phyloP scores from a whole-genome alignment of 768 basidiomycete genomes.

The Boletellus emodensis region DNA sequence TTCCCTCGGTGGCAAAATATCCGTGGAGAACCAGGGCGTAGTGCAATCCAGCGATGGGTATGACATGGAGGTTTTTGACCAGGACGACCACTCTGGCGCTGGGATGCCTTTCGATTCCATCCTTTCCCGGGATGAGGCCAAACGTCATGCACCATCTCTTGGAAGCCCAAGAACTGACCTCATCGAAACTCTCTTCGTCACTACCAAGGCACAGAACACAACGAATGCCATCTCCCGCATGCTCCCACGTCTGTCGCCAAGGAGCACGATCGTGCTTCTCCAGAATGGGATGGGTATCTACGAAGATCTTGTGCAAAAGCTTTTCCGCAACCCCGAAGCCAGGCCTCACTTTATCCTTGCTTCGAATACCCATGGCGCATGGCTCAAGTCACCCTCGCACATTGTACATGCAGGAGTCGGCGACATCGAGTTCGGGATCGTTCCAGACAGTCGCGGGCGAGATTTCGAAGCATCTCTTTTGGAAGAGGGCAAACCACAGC shows the following conservation, averaged over 20 bases:
- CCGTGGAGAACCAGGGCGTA: constrained; percentile 49
- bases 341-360: constrained; percentile 87
- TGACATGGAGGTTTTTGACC: constrained; percentile 46
- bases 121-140: constrained; percentile 10
- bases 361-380: constrained; percentile 78
- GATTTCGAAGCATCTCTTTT: constrained; percentile 57
- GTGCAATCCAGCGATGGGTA: constrained; percentile 42
- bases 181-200: constrained; percentile 79
- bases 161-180: constrained; percentile 18
- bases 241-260: constrained; percentile 54
- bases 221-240: constrained; percentile 54
- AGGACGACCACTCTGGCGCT: constrained; percentile 18
- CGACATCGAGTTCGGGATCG: constrained; percentile 70
- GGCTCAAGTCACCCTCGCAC: constrained; percentile 46
- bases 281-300: constrained; percentile 95
- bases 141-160: constrained; percentile 12
- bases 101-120: constrained; percentile 17
- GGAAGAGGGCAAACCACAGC: constrained; percentile 30
- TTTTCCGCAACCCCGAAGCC: constrained; percentile 68
- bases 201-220: constrained; percentile 73
- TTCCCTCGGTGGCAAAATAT: constrained; percentile 35
- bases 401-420: constrained; percentile 72
- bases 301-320: constrained; percentile 59
- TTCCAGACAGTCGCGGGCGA: constrained; percentile 60
- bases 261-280: constrained; percentile 85